phyloP scores from a whole-genome alignment of 2,329 filamentous ascomycete genomes.

The Penicillium sp. region DNA sequence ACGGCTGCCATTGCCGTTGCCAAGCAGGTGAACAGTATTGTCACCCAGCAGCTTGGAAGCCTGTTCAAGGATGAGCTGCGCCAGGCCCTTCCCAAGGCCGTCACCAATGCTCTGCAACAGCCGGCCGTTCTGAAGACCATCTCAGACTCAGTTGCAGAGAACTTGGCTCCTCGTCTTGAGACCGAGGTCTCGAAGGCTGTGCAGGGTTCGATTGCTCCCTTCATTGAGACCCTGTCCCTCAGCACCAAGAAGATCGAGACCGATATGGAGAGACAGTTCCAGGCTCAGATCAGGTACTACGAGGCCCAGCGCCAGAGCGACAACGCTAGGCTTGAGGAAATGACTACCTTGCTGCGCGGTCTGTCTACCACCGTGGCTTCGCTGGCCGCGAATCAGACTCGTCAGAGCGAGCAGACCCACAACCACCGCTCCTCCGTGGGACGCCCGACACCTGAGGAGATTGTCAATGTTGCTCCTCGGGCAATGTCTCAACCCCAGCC shows the following conservation, averaged over 20 bases:
- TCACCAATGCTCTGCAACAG: slow-evolving; percentile 68
- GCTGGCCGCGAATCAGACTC: slow-evolving; percentile 44
- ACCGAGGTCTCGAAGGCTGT: slow-evolving; percentile 63
- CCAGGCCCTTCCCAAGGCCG: slow-evolving; percentile 63
- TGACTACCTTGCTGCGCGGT: slow-evolving; percentile 53
- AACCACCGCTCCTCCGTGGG: slow-evolving; percentile 18
- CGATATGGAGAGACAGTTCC: slow-evolving; percentile 64
- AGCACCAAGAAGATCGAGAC: slow-evolving; percentile 65
- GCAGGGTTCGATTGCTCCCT: slow-evolving; percentile 62
- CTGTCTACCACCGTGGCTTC: slow-evolving; percentile 53
- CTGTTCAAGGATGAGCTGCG: slow-evolving; percentile 72
- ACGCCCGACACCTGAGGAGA: slow-evolving; percentile 21
- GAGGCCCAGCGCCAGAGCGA: slow-evolving; percentile 55
- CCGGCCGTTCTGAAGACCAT: slow-evolving; percentile 71
- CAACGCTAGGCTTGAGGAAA: slow-evolving; percentile 59
- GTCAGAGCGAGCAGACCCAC: slow-evolving; percentile 32
- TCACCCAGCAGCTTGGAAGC: slow-evolving; percentile 65
- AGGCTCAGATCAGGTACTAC: slow-evolving; percentile 51
- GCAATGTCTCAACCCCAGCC: slow-evolving; percentile 9
- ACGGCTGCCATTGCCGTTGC: slow-evolving; percentile 67
- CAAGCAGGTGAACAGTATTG: slow-evolving; percentile 66
- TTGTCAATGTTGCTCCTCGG: slow-evolving; percentile 17
- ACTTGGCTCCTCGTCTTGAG: slow-evolving; percentile 67
- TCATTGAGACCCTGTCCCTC: slow-evolving; percentile 64
- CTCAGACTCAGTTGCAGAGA: slow-evolving; percentile 67